Conservation (phyloP, 331 rosid genomes). For the Cydonia oblonga region DNA sequence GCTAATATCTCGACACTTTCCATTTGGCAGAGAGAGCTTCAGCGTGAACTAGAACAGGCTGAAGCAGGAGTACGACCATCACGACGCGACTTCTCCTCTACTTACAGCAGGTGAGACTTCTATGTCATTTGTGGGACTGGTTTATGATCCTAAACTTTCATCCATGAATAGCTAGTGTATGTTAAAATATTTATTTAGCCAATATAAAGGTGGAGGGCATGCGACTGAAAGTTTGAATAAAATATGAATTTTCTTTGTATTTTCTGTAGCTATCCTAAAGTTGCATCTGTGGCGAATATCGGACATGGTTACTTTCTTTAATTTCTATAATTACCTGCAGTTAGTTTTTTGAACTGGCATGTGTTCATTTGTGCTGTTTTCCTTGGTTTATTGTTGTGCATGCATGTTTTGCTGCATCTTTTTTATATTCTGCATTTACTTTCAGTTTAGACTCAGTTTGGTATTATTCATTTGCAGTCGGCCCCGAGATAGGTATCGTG, state of each 20-base stretch:
- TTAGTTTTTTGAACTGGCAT: too few species aligned
- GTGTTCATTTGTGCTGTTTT: not conserved
- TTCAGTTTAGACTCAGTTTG: not conserved
- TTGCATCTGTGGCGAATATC: not conserved
- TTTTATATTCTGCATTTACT: not conserved
- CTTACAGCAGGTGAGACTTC: conserved; percentile 54
- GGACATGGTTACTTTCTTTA: not conserved
- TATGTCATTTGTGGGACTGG: conserved; percentile 1
- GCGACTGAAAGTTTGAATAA: not conserved
- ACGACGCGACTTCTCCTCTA: conserved; percentile 70
- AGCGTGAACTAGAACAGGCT: conserved; percentile 86
- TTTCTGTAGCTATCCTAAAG: not conserved
- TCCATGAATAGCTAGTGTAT: not conserved
- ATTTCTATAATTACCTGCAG: not conserved
- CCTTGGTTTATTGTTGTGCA: not conserved
- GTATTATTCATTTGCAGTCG: conserved; percentile 39
- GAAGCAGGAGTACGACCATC: conserved; percentile 77
- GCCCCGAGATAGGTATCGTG: conserved; percentile 84
- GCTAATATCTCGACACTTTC: conserved; percentile 3
- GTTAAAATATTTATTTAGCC: not conserved
- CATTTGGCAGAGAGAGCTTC: conserved; percentile 68
- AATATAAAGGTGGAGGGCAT: not conserved
- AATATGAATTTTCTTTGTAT: not conserved
- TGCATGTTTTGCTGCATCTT: not conserved
- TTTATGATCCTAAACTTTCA: not conserved